A percentile compares a stretch with the other conserved stretches of the same genome.
These are phyloP conservation scores for Schrenkiella parvula DNA, from an alignment of 345 rosid genomes.

Conservation along the genomic window DNA sequence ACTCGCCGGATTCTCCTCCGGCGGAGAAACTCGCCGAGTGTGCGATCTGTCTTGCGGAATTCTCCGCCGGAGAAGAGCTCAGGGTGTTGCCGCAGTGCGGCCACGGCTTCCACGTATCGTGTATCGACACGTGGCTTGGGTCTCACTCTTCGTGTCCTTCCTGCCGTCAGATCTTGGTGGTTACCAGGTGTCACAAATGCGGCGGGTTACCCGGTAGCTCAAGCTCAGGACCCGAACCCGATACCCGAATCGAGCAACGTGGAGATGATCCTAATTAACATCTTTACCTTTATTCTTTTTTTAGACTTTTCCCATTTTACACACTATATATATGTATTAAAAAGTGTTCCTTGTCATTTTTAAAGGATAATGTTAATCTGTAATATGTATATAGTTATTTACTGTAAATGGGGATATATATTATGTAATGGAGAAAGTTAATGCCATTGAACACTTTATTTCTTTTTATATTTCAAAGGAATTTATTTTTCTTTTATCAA, in stretches of 20 bases:
- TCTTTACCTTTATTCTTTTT: constrained; percentile 38
- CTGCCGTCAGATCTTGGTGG: constrained; percentile 71
- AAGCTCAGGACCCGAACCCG: constrained; percentile 40
- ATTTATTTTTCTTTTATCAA: neutral
- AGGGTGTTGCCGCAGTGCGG: constrained; percentile 86
- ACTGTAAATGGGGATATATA: constrained; percentile 22
- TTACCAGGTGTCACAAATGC: constrained; percentile 67
- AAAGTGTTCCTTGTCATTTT: constrained; percentile 13
- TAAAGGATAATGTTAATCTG: constrained; percentile 21
- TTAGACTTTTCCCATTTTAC: neutral
- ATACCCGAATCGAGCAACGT: constrained; percentile 34
- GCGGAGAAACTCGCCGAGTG: constrained; percentile 55
- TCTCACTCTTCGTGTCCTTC: constrained; percentile 96
- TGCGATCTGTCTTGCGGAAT: constrained; percentile 74
- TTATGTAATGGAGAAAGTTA: constrained; percentile 1
- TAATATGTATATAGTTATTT: constrained; percentile 19
- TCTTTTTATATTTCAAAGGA: neutral
- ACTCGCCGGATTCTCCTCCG: constrained; percentile 45
- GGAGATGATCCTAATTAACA: constrained; percentile 44
- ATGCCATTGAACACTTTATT: neutral
- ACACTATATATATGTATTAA: neutral
- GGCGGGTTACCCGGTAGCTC: constrained; percentile 54
- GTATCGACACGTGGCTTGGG: constrained; percentile 92
- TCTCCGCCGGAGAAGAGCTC: constrained; percentile 67
- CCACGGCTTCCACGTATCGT: constrained; percentile 79